Base-by-base conservation (phyloP, 371 early-diverging fungal species). In the Actinomucor elegans region DNA sequence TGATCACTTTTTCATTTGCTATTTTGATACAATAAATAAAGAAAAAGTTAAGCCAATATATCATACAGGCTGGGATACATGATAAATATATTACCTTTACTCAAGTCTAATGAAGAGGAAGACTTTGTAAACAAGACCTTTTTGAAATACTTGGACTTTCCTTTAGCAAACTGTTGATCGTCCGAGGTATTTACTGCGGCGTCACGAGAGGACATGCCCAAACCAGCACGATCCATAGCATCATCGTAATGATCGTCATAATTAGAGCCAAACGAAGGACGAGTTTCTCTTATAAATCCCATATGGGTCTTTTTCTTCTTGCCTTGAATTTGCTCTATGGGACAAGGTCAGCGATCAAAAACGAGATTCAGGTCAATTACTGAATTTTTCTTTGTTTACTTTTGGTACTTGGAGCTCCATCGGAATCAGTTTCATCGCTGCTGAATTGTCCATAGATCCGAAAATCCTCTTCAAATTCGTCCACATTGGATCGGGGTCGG, bases 361-460 rank as follows among this genome's bases (percentile, higher is more conserved):
- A n/a, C n/a, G n/a, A n/a, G n/a, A n/a, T n/a, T n/a, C n/a, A n/a
- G n/a, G n/a, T n/a, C n/a, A n/a, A n/a, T n/a, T n/a, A n/a, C n/a
- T n/a, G n/a, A n/a, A n/a, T n/a, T n/a, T n/a, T n/a, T n/a, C n/a
- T n/a, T 14, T 48, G 3, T 38, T 48, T 54, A 35, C 40, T 28
- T 31, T 54, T 37, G 5, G 12, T 21, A 32, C 33, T 23, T n/a
- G 31, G 14, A 11, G 2, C 15, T 23, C 31, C 44, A 24, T 17
- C 33, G 8, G 47, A 48, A 9, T 66, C 58, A 15, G 42, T 47
- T 51, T 61, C 55, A 23, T 66, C 66, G 27, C 55, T 66, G 28
- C 52, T 34, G 23, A 66, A 66, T 15, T 66, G 59, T 5, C 62
- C 66, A 47, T 62, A 66, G 8, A 66, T 28, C 47, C 40, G 38